Evolutionary conservation across 441 rosid species (phyloP).

Genomic region (Eutrema salsugineum): DNA sequence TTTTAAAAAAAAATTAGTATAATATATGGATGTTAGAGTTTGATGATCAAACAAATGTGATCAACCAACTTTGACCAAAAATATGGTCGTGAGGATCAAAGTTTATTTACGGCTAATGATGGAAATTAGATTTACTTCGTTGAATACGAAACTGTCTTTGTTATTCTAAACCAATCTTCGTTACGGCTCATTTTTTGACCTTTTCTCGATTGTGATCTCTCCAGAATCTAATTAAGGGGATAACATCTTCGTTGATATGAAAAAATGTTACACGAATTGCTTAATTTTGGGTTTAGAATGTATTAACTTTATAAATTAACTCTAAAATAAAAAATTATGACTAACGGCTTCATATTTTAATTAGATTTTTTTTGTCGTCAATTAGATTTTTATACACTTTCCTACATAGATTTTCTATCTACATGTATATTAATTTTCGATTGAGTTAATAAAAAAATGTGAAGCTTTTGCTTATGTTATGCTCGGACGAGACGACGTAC

Average conservation of each 20-base stretch:
- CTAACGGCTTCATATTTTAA: no score
- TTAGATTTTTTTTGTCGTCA: no score
- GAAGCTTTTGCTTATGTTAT: neutral
- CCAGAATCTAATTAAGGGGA: neutral
- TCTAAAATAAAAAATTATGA: no score
- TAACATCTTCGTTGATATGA: neutral
- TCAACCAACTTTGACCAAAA: constrained; percentile 4
- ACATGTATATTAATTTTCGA: neutral
- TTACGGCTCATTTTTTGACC: neutral
- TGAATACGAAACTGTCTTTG: neutral
- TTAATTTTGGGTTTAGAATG: no score
- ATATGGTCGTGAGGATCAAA: no score
- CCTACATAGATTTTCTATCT: no score
- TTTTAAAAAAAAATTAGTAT: neutral
- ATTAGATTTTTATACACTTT: no score
- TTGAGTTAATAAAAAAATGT: neutral
- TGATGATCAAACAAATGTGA: constrained; percentile 17
- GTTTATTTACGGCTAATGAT: constrained; percentile 12
- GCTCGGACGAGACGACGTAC: constrained; percentile 11
- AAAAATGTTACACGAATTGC: no score
- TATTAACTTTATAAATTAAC: no score
- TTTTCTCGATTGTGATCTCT: neutral
- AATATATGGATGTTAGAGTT: neutral
- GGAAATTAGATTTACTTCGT: constrained; percentile 8
- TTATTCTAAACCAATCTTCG: neutral